Conservation (phyloP, 495 filamentous ascomycete genomes). For the Podospora australis region DNA sequence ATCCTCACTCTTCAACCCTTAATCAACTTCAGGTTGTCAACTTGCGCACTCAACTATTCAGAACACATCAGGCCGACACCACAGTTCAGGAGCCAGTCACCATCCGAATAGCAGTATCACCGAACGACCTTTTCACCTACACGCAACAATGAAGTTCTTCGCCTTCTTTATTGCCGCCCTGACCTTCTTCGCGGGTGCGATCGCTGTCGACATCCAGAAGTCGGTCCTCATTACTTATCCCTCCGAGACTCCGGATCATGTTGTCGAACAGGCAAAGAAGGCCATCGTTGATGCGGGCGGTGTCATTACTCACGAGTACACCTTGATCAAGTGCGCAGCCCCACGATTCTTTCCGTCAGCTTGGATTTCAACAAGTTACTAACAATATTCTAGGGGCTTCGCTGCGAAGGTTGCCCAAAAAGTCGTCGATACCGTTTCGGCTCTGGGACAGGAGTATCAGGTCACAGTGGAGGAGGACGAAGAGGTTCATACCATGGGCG, state of each 20-base stretch:
- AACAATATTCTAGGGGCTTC: constrained; percentile 55
- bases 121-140: no score
- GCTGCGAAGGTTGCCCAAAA: constrained; percentile 63
- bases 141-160: constrained; percentile 54
- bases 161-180: constrained; percentile 50
- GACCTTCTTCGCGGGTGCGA: constrained; percentile 46
- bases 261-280: constrained; percentile 63
- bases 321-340: constrained; percentile 46
- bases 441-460: constrained; percentile 55
- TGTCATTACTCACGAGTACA: constrained; percentile 50
- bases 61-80: no score
- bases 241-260: constrained; percentile 59
- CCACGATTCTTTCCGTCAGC: neutral
- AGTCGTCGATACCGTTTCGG: constrained; percentile 62
- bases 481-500: constrained; percentile 15
- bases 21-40: neutral
- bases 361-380: constrained; percentile 9
- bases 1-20: constrained; percentile 10
- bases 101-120: no score
- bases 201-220: constrained; percentile 53
- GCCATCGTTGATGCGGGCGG: constrained; percentile 62
- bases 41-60: no score
- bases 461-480: constrained; percentile 73
- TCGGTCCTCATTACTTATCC: constrained; percentile 74
- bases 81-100: no score